phyloP scores from a whole-genome alignment of 2,329 filamentous ascomycete species.

The Aureobasidium namibiae region DNA sequence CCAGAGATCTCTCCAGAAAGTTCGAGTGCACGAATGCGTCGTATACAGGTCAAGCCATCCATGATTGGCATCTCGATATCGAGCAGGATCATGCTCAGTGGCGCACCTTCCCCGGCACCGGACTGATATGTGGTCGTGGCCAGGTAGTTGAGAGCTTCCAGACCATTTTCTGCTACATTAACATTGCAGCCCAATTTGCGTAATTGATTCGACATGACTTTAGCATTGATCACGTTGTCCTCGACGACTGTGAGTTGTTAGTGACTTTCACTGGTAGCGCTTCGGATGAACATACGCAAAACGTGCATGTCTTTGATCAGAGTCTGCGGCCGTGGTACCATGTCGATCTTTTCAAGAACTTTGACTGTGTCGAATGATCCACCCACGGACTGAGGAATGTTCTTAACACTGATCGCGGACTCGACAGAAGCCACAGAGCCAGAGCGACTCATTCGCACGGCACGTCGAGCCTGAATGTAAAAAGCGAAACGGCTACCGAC shows the following conservation, averaged over 20 bases:
- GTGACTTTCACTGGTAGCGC: background rate
- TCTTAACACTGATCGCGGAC: conserved; percentile 1
- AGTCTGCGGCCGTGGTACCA: background rate
- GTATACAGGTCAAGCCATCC: conserved; percentile 68
- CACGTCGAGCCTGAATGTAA: conserved; percentile 46
- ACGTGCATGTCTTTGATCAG: conserved; percentile 12
- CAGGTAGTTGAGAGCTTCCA: conserved; percentile 29
- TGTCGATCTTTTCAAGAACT: background rate
- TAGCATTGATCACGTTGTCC: conserved; percentile 36
- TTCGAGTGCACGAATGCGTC: conserved; percentile 62
- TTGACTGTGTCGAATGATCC: background rate
- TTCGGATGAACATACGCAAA: conserved; percentile 1
- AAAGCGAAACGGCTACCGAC: conserved; percentile 58
- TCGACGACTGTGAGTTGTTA: conserved; percentile 18
- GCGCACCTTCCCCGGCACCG: background rate
- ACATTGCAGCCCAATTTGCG: conserved; percentile 28
- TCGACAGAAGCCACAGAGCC: conserved; percentile 2
- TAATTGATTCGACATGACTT: conserved; percentile 32
- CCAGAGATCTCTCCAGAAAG: conserved; percentile 49
- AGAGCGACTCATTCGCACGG: background rate
- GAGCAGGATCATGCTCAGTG: conserved; percentile 56
- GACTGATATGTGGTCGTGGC: conserved; percentile 16
- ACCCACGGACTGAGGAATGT: background rate
- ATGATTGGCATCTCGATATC: conserved; percentile 78
- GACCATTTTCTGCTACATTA: conserved; percentile 30